Evolutionary conservation across 2,329 filamentous ascomycete species (phyloP), one percentile per base, ranked within the genome.

Genomic region (Colletotrichum tropicale): DNA sequence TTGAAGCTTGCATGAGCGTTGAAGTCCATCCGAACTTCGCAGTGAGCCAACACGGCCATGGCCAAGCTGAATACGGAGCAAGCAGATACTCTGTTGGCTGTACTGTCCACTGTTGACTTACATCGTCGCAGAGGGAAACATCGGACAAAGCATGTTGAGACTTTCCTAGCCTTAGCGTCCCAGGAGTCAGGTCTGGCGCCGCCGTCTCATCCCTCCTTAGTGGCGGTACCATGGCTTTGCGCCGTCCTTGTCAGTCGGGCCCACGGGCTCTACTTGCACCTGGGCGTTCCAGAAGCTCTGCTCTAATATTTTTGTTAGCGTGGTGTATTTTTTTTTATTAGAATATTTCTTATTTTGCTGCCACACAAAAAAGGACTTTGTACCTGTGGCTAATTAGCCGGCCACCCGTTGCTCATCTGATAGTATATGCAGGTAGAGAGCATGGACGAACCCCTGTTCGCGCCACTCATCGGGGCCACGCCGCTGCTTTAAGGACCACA

Each of bases 201-300:
- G 73, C 43, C 56, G 73, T 75, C 73, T 73, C 70, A 73, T 65
- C 24, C 64, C 64, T 65, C 70, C 64, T 75, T 73, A 67, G 69
- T 36, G 34, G 55, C 38, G 64, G 56, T 56, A 62, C 28, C 43
- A 64, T 62, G 55, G 69, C 69, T 62, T 66, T 34, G 24, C 26
- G 32, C 34, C 56, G 56, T 62, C 56, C 24, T 60, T 75, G 56
- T 73, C 73, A 75, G 65, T 75, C 18, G 48, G 55, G 55, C 15
- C 70, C 16, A 62, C 60, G 28, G 60, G 28, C 21, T 58, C 24
- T 26, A 36, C 26, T 21, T 34, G 34, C 32, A 16, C 28, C 28
- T 52, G 28, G 73, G 32, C 64, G 69, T 68, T 32, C 62, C 62
- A 64, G 43, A 73, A 73, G 70, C 43, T 28, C 58, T n/a, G 18